Percentiles rank a stretch among this genome's conserved stretches.
Evolutionary conservation across 2,329 filamentous ascomycete species (phyloP).

Genomic region (Fusarium denticulatum): DNA sequence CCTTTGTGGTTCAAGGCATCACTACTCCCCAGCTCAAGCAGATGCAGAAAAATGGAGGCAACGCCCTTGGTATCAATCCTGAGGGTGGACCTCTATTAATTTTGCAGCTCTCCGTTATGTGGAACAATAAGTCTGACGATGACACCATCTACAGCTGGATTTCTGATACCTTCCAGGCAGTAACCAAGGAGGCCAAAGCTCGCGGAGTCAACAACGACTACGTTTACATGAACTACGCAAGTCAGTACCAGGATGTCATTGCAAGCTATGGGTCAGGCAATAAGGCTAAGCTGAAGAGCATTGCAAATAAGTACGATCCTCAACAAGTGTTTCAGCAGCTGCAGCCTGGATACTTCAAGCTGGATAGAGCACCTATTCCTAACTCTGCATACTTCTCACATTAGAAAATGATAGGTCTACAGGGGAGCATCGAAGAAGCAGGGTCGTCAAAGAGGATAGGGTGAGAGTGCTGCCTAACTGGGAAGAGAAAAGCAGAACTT

Average conservation of each 20-base stretch:
- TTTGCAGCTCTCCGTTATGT: neutral
- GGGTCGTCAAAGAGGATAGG: neutral
- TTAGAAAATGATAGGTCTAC: neutral
- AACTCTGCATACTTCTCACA: neutral
- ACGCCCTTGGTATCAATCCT: constrained; percentile 43
- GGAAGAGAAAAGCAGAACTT: neutral
- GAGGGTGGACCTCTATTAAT: constrained; percentile 41
- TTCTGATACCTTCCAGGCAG: neutral
- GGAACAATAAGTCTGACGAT: constrained; percentile 46
- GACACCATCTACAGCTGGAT: constrained; percentile 37
- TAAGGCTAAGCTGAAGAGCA: constrained; percentile 2
- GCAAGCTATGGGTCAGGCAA: constrained; percentile 3
- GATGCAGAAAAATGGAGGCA: constrained; percentile 49
- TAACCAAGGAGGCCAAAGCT: neutral
- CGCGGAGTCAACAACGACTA: neutral
- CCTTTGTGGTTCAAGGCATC: constrained; percentile 53
- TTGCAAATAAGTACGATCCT: constrained; percentile 12
- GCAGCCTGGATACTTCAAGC: constrained; percentile 34
- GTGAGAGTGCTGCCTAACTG: neutral
- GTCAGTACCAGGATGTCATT: constrained; percentile 13
- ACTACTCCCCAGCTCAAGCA: constrained; percentile 49
- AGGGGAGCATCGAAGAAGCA: neutral
- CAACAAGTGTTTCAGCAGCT: constrained; percentile 1
- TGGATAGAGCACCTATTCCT: constrained; percentile 30
- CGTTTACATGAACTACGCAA: constrained; percentile 29